Conservation (phyloP, 305 asterid species). For the Fraxinus baroniana region DNA sequence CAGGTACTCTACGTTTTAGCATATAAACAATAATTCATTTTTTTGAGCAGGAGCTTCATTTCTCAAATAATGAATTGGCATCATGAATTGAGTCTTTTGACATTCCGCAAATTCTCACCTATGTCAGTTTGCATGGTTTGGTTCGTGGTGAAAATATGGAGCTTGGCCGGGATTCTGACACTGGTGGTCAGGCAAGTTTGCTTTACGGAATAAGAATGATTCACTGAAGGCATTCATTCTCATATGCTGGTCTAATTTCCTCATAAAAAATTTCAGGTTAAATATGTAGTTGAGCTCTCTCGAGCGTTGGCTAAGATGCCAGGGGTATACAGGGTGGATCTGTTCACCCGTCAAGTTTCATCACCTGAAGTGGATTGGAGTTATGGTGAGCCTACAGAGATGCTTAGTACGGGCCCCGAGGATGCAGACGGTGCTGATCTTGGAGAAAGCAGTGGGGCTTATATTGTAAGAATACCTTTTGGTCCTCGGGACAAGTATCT, state of each 20-base stretch:
- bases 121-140: conserved; percentile 75
- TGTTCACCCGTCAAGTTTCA: conserved; percentile 75
- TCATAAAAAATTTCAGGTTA: conserved; percentile 49
- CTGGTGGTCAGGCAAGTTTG: conserved; percentile 82
- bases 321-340: conserved; percentile 75
- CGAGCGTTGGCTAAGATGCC: conserved; percentile 82
- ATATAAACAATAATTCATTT: not conserved
- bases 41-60: not conserved
- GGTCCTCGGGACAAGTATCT: conserved; percentile 77
- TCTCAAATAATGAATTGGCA: not conserved
- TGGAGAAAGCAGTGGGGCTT: conserved; percentile 83
- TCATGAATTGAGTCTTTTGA: not conserved
- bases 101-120: not conserved
- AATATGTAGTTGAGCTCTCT: conserved; percentile 88
- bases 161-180: conserved; percentile 96
- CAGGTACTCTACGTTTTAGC: conserved; percentile 42
- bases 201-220: not conserved
- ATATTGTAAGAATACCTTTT: conserved; percentile 71
- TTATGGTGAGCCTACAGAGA: conserved; percentile 86
- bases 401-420: conserved; percentile 59
- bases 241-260: conserved; percentile 6
- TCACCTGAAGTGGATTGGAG: conserved; percentile 83
- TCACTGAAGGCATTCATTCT: not conserved
- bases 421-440: conserved; percentile 46
- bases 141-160: conserved; percentile 98